Base-by-base conservation (phyloP, 1,284 basidiomycete species). In the Wallemia ichthyophaga region DNA sequence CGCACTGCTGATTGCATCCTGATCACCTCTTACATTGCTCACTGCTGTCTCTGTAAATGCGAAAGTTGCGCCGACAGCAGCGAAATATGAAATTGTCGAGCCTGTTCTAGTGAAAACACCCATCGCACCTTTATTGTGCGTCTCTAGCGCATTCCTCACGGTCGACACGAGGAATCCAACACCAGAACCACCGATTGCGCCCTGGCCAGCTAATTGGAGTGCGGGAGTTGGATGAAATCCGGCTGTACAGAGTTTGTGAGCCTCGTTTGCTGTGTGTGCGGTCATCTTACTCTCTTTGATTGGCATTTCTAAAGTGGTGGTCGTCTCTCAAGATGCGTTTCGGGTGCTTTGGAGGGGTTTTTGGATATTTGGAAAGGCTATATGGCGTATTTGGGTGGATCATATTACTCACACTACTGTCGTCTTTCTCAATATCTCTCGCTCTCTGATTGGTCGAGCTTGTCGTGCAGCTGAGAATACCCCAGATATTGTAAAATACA, bases 11-110 rank as follows among this genome's bases (percentile, higher is more conserved):
- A 85, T 67, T 31, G 82, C 74, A 68, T 94, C 89, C 64, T 87
- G 76, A 64, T 77, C 83, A 71, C 81, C 75, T 60, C 89, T 78
- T 62, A 79, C 71, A 71, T 95, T 95, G 61, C 85, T 84, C 21
- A 85, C 78, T 28, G 75, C 71, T 7, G 84, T 74, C 67, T 92
- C 83, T 2, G 84, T 84, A 66, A 82, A 78, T 19, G 86, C 82
- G 68, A 85, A 95, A 26, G 83, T 77, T 62, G 81, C 82, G 55
- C 86, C 89, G 79, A 92, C 83, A n/a, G 84, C 86, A 66, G 85
- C 80, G 68, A 89, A 89, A 70, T 83, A 77, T 19, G 79, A 83
- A 67, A 85, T 81, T 3, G 83, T 83, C 58, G 80, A 78, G 58
- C 87, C 82, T 58, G 77, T 82, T 63, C 81, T 73, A 58, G 83